These are phyloP conservation scores for Ceratobasidium sp. DNA, from an alignment of 1,284 basidiomycete species.

Conservation along the genomic window DNA sequence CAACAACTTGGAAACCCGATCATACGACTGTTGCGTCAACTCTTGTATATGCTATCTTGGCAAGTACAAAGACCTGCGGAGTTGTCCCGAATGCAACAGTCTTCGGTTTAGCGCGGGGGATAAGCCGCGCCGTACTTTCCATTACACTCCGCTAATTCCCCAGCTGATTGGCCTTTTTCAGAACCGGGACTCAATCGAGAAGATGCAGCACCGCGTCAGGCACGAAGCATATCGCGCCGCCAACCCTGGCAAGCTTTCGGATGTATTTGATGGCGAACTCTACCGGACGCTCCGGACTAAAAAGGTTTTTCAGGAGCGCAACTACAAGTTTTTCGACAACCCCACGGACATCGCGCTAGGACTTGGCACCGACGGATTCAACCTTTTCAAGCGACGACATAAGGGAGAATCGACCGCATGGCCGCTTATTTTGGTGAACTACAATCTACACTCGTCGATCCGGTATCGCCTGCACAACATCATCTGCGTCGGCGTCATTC, in stretches of 20 bases:
- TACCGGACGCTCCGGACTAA: conserved; percentile 19
- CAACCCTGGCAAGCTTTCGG: conserved; percentile 41
- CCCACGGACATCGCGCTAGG: conserved; percentile 52
- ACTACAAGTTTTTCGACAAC: conserved; percentile 51
- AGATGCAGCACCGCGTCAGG: conserved; percentile 49
- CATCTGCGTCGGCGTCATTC: conserved; percentile 43
- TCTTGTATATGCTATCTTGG: conserved; percentile 17
- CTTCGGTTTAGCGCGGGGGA: background rate
- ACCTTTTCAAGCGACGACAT: conserved; percentile 54
- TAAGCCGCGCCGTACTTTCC: conserved; percentile 13
- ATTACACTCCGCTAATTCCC: conserved; percentile 43
- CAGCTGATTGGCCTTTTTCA: conserved; percentile 26
- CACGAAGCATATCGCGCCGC: conserved; percentile 35
- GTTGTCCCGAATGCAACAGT: background rate
- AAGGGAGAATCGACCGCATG: conserved; percentile 51
- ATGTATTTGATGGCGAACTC: conserved; percentile 46
- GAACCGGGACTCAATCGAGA: conserved; percentile 42
- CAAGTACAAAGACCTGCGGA: background rate
- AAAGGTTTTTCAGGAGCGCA: background rate
- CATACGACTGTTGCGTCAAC: conserved; percentile 12
- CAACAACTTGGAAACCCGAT: background rate
- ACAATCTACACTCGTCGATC: conserved; percentile 40
- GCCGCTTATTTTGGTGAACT: conserved; percentile 44
- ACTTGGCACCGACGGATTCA: conserved; percentile 56
- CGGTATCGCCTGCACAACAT: conserved; percentile 40